Base-by-base conservation (phyloP, 495 filamentous ascomycete genomes). In the Amorphotheca resinae region DNA sequence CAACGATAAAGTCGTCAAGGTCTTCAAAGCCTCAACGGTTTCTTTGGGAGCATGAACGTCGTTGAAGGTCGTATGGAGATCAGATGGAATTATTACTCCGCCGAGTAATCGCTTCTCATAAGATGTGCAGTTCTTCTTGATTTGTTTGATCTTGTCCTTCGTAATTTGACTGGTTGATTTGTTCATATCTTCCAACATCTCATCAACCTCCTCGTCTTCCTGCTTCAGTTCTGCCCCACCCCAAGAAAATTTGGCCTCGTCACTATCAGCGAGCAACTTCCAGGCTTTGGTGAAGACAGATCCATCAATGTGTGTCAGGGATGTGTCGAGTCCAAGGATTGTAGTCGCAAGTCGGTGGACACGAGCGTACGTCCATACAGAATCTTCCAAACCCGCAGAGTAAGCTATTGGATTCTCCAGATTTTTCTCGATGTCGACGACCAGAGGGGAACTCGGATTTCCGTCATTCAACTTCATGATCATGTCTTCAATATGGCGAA, bases 21-120 rank as follows among this genome's bases (percentile, higher is more conserved):
- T 88, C 59, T 88, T 87, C 42, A 96, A 64, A 1, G 87, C 81
- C 30, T 94, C 86, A 22, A 93, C 82, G 9, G 85, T 95, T 38
- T 86, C 82, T 2, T 70, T 58, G 0, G 87, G 76, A 12, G 83
- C 87, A 46, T 84, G 80, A 28, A 98, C 79, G 55, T 93, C 82
- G 9, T 73, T 61, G 45, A 96, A 98, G 2, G 83, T 89, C 0
- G 84, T 93, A 38, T 77, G 77, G 38, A 98, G 84, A 45, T 81
- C 81, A 22, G 77, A 65, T 7, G 86, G 75, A 54, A 95, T 75
- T 20, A 93, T 73, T 1, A 96, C 77, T 9, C 91, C 87, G 28
- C 73, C 75, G 15, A 94, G 60, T 2, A 98, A 67, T 47, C 78
- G 80, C 59, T 87, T 87, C 61, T 96, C 91, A 52, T 94, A 73